These are phyloP conservation scores for Venturia carpophila DNA, from an alignment of 2,329 filamentous ascomycete species.

Conservation along the genomic window DNA sequence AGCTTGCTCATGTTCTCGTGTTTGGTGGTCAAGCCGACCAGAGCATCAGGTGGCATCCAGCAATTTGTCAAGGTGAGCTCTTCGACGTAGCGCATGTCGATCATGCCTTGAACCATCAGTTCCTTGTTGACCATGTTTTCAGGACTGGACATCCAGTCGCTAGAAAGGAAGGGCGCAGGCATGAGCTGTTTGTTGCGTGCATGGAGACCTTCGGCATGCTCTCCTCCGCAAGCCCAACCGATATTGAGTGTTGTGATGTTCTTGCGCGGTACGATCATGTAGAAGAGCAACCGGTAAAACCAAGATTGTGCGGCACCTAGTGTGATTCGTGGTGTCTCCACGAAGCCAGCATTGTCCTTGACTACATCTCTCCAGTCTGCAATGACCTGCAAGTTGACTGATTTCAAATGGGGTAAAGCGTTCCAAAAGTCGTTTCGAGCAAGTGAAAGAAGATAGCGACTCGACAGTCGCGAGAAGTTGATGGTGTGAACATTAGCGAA, in stretches of 20 bases:
- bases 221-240: conserved; percentile 61
- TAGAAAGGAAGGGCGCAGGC: conserved; percentile 48
- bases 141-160: conserved; percentile 26
- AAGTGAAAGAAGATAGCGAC: conserved; percentile 50
- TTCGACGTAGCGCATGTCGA: conserved; percentile 50
- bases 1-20: conserved; percentile 48
- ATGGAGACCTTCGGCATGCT: conserved; percentile 54
- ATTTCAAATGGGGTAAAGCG: conserved; percentile 46
- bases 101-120: conserved; percentile 27
- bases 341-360: conserved; percentile 44
- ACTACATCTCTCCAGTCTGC: conserved; percentile 58
- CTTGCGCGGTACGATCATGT: conserved; percentile 40
- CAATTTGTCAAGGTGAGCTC: conserved; percentile 60
- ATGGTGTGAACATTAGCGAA: conserved; percentile 52
- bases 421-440: conserved; percentile 55
- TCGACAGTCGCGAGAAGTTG: conserved; percentile 57
- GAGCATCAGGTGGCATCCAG: conserved; percentile 54
- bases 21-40: conserved; percentile 44
- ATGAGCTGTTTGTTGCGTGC: conserved; percentile 56
- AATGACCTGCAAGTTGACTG: conserved; percentile 53
- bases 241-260: conserved; percentile 54
- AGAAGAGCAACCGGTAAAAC: conserved; percentile 47
- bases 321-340: conserved; percentile 42
- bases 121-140: conserved; percentile 18
- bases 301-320: conserved; percentile 45